phyloP scores from a whole-genome alignment of 2,329 filamentous ascomycete genomes.

The Cladophialophora immunda region DNA sequence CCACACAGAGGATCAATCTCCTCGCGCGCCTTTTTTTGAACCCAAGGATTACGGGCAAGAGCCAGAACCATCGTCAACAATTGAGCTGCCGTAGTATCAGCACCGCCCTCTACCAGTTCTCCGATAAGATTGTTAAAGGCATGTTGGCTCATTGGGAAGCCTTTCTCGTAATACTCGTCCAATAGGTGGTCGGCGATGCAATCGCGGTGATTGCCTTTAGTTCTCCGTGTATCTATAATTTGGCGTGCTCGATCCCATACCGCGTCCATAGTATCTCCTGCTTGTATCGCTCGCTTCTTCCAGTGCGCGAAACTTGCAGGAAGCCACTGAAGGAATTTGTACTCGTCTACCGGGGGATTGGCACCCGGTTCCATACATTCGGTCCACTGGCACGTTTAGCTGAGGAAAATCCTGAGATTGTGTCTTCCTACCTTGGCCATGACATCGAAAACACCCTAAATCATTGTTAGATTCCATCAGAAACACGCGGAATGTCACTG shows the following conservation, averaged over 20 bases:
- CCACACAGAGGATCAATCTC: slow-evolving; percentile 61
- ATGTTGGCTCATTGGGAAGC: slow-evolving; percentile 18
- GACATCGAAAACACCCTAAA: slow-evolving; percentile 31
- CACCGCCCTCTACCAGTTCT: slow-evolving; percentile 24
- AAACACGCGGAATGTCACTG: too few species aligned
- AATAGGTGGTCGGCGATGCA: slow-evolving; percentile 22
- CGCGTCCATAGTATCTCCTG: slow-evolving; percentile 24
- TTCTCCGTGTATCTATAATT: neutral
- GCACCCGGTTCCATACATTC: slow-evolving; percentile 32
- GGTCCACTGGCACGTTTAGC: slow-evolving; percentile 17
- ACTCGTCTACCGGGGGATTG: slow-evolving; percentile 37
- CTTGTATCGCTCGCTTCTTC: slow-evolving; percentile 12
- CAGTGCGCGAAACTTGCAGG: slow-evolving; percentile 29
- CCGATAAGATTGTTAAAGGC: slow-evolving; percentile 21
- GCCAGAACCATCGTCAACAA: slow-evolving; percentile 20
- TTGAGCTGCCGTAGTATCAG: slow-evolving; percentile 26
- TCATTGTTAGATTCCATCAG: slow-evolving; percentile 29
- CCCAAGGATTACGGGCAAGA: slow-evolving; percentile 58
- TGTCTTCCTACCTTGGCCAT: slow-evolving; percentile 9
- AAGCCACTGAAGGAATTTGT: slow-evolving; percentile 31
- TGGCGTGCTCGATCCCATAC: slow-evolving; percentile 20
- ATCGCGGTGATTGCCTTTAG: slow-evolving; percentile 14
- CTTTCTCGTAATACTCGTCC: slow-evolving; percentile 15
- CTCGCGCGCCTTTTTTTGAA: slow-evolving; percentile 59
- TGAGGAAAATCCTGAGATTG: neutral